Evolutionary conservation across 2,329 filamentous ascomycete genomes (phyloP), one percentile per base, ranked within the genome.

Genomic region (Talaromyces albobiverticillius): DNA sequence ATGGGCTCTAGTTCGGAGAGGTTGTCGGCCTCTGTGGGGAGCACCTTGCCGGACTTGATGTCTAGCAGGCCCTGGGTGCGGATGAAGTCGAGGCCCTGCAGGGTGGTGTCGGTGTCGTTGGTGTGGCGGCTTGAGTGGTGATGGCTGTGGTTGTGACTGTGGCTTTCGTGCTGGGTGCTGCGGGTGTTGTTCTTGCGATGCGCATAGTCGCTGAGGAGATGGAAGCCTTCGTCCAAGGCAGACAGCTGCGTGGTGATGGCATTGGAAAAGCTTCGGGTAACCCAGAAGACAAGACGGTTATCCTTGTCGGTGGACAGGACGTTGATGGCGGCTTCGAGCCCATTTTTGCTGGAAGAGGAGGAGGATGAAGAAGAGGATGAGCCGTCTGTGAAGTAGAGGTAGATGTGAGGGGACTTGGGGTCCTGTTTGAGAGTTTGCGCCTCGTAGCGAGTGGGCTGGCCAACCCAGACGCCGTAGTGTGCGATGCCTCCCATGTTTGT

Each of bases 1-100:
- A 73, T 67, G 3, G 69, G 69, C 42, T 64, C 60, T 32, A 74
- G 57, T 18, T 69, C 57, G 46, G 68, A 65, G 31, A 73, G 59
- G 66, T 80, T 40, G 67, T 73, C 61, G 13, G 51, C 51, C 36
- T 59, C 57, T 36, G 48, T 51, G 0, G 62, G 59, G 16, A 65
- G 51, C 9, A 63, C 55, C 20, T 53, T 40, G 53, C 72, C 71
- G 36, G 70, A 62, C 49, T 66, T 59, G 51, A 65, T 51, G 9
- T 61, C 45, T 25, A 65, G n/a, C 1, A 65, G 53, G 4, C 49
- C 50, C 31, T 46, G 20, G 13, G 50, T 52, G 31, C 50, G 50
- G 40, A 52, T 45, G 20, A 46, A 62, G 22, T 60, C 58, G 22
- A 62, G 40, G 3, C 60, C 61, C 54, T 63, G 54, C 6, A 67